Percentiles rank a stretch among this genome's conserved stretches.
phyloP scores from a whole-genome alignment of 2,329 filamentous ascomycete genomes.

The Pseudocercospora crystallina region DNA sequence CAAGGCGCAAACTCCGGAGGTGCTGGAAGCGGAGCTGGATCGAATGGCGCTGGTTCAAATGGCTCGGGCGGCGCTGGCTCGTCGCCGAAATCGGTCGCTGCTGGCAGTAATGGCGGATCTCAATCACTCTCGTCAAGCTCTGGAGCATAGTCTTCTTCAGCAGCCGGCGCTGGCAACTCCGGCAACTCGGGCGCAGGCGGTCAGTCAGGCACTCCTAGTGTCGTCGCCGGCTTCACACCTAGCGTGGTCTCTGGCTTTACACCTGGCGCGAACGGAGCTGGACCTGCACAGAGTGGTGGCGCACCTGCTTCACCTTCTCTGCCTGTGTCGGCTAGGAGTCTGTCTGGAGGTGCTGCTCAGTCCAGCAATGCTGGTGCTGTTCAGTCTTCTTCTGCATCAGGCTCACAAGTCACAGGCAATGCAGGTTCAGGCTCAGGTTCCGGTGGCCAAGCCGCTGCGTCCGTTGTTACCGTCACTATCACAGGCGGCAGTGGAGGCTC shows the following conservation, averaged over 20 bases:
- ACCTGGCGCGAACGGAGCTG: neutral
- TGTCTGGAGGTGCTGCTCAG: too few relatives aligned
- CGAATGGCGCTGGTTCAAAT: neutral
- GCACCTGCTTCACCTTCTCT: too few relatives aligned
- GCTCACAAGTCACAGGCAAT: conserved; percentile 11
- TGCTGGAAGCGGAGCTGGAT: too few relatives aligned
- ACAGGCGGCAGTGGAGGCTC: too few relatives aligned
- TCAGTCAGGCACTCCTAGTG: neutral
- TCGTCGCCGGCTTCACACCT: neutral
- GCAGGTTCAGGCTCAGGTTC: conserved; percentile 1
- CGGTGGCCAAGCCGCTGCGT: neutral
- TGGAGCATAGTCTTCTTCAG: neutral
- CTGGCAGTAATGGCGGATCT: conserved; percentile 2
- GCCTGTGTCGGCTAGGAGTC: too few relatives aligned
- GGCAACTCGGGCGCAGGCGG: neutral
- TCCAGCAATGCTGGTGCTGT: too few relatives aligned
- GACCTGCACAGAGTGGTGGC: neutral
- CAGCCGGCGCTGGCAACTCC: neutral
- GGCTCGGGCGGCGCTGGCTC: conserved; percentile 2
- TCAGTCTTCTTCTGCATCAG: neutral
- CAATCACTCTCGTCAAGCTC: neutral
- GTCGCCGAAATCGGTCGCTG: neutral
- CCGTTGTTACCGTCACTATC: too few relatives aligned
- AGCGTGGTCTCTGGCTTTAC: neutral
- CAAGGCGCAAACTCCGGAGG: neutral